Conservation (phyloP, 2,329 filamentous ascomycete genomes). For the Colletotrichum scovillei region DNA sequence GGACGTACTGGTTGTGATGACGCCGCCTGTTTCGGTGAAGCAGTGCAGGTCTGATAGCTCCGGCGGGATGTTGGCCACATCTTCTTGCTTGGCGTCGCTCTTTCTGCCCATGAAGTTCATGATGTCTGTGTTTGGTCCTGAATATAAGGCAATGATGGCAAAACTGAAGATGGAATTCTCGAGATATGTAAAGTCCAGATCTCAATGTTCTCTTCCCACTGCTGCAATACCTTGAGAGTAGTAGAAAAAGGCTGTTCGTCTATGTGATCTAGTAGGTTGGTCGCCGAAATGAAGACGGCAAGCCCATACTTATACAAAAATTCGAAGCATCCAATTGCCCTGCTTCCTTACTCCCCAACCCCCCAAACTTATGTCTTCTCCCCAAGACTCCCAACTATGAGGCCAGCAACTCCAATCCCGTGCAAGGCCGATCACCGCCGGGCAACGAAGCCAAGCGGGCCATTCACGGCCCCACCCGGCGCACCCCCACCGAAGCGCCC, state of each 20-base stretch:
- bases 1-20: slow-evolving; percentile 64
- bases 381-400: neutral
- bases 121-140: neutral
- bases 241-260: too few species aligned
- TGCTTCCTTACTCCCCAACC: neutral
- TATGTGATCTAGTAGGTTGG: neutral
- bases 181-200: neutral
- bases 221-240: too few species aligned
- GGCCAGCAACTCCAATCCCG: slow-evolving; percentile 15
- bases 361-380: neutral
- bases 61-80: slow-evolving; percentile 50
- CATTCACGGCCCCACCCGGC: slow-evolving; percentile 21
- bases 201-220: too few species aligned
- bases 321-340: accelerated
- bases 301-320: neutral
- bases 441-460: neutral
- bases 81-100: slow-evolving; percentile 36
- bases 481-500: neutral
- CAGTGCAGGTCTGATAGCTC: slow-evolving; percentile 63
- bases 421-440: slow-evolving; percentile 14
- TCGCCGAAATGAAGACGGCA: neutral
- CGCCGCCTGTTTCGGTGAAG: slow-evolving; percentile 70
- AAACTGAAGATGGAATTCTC: neutral
- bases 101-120: slow-evolving; percentile 25
- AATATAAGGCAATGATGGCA: neutral